These are phyloP conservation scores for Penicillium roqueforti DNA, from an alignment of 495 filamentous ascomycete species.

Conservation along the genomic window DNA sequence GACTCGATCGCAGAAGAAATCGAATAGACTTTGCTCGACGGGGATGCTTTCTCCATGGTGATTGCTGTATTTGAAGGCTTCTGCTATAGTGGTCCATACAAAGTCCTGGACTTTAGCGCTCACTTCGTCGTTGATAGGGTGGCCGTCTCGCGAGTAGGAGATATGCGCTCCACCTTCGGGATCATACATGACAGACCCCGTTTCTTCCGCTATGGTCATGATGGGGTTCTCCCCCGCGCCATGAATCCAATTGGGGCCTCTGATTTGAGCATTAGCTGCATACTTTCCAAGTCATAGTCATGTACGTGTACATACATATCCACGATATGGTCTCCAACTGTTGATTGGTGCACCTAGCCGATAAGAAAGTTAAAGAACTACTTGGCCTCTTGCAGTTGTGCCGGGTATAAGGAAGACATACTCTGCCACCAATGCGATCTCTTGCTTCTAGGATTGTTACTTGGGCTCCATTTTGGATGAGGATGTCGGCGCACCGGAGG, in stretches of 20 bases:
- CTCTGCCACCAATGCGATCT: slow-evolving; percentile 76
- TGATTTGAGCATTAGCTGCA: slow-evolving; percentile 17
- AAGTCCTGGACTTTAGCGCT: slow-evolving; percentile 53
- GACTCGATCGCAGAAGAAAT: slow-evolving; percentile 70
- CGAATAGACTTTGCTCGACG: slow-evolving; percentile 61
- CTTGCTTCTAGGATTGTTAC: slow-evolving; percentile 87
- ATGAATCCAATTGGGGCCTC: slow-evolving; percentile 95
- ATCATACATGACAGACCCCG: slow-evolving; percentile 54
- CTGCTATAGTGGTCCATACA: slow-evolving; percentile 74
- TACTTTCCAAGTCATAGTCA: not conserved
- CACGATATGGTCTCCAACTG: slow-evolving; percentile 39
- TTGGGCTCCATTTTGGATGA: slow-evolving; percentile 69
- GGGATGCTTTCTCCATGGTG: slow-evolving; percentile 60
- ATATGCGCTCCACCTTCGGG: slow-evolving; percentile 49
- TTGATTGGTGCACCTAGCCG: slow-evolving; percentile 37
- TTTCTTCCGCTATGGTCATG: slow-evolving; percentile 66
- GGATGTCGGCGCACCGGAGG: slow-evolving; percentile 76
- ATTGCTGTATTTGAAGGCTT: slow-evolving; percentile 79
- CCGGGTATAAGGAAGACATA: slow-evolving; percentile 33
- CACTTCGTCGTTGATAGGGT: slow-evolving; percentile 48
- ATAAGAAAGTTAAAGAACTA: not conserved
- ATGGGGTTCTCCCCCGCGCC: slow-evolving; percentile 85
- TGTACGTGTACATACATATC: slow-evolving; percentile 36
- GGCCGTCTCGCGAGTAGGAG: slow-evolving; percentile 61
- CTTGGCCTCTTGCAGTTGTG: not conserved